Conservation (phyloP, 192 early-diverging fungal genomes). For the Geosiphon pyriformis region DNA sequence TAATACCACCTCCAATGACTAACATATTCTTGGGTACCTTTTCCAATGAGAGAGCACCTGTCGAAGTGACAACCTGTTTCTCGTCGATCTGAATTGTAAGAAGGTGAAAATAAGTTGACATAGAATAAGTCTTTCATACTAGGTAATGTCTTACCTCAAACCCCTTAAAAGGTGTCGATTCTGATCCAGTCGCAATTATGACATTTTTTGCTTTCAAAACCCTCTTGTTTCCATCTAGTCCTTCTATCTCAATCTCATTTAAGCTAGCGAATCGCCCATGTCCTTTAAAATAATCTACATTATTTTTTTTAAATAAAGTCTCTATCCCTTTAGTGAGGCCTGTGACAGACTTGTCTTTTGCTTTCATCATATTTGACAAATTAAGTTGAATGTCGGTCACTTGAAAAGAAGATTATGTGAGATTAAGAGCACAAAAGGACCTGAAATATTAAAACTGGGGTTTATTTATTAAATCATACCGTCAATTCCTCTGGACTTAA, state of each 20-base stretch:
- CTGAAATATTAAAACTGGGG: too few relatives aligned
- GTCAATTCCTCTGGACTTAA: constrained; percentile 91
- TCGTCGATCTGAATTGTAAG: constrained; percentile 66
- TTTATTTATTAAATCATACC: constrained; percentile 36
- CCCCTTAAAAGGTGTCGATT: constrained; percentile 87
- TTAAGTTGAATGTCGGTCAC: constrained; percentile 79
- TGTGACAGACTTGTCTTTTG: constrained; percentile 84
- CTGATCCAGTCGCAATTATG: constrained; percentile 97
- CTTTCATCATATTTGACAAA: constrained; percentile 83
- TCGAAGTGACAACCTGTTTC: constrained; percentile 95
- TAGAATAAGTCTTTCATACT: background rate
- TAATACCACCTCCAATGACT: constrained; percentile 98
- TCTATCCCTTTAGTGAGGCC: constrained; percentile 90
- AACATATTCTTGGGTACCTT: constrained; percentile 97
- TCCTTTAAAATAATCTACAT: constrained; percentile 94
- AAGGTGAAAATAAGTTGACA: background rate
- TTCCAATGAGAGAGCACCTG: constrained; percentile 89
- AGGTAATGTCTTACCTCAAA: constrained; percentile 55
- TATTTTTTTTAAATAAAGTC: constrained; percentile 95
- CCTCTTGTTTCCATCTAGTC: constrained; percentile 68
- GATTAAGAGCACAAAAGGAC: too few relatives aligned
- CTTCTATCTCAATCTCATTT: constrained; percentile 78
- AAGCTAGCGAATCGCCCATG: constrained; percentile 73
- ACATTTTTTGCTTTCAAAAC: constrained; percentile 89
- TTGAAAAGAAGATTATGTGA: too few relatives aligned